These are phyloP conservation scores for Aschersonia sp. DNA, from an alignment of 2,329 filamentous ascomycete species.

Conservation along the genomic window DNA sequence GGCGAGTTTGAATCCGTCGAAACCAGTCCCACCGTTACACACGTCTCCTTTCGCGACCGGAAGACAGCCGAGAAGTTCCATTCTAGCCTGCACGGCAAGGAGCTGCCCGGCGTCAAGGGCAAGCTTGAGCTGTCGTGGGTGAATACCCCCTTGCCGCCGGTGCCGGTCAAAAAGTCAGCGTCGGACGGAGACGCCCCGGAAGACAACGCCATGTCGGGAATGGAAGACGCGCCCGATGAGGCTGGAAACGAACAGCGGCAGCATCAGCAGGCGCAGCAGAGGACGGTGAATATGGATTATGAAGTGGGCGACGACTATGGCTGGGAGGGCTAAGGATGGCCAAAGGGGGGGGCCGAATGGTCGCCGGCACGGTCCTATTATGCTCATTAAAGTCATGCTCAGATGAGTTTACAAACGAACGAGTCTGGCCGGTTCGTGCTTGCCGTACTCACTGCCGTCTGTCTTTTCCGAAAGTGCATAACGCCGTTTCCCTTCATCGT, in stretches of 20 bases:
- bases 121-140: constrained; percentile 54
- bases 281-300: constrained; percentile 33
- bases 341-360: background rate
- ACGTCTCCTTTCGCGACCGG: constrained; percentile 51
- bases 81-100: constrained; percentile 38
- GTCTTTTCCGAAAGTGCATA: too few relatives aligned
- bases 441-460: too few relatives aligned
- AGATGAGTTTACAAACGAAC: too few relatives aligned
- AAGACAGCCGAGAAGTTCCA: constrained; percentile 58
- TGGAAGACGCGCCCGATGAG: constrained; percentile 10
- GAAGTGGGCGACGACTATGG: constrained; percentile 36
- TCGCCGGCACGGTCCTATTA: background rate
- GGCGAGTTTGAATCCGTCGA: constrained; percentile 48
- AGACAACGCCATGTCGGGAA: constrained; percentile 11
- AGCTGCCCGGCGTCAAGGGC: constrained; percentile 47
- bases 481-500: too few relatives aligned
- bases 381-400: too few relatives aligned
- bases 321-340: constrained; percentile 17
- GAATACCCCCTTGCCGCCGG: background rate
- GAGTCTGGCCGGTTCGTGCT: too few relatives aligned
- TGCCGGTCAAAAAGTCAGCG: background rate
- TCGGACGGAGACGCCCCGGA: constrained; percentile 13
- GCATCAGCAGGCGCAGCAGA: constrained; percentile 7
- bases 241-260: constrained; percentile 9
- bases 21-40: constrained; percentile 28